Evolutionary conservation across 495 filamentous ascomycete species (phyloP).

Genomic region (Talaromyces trachyspermus): DNA sequence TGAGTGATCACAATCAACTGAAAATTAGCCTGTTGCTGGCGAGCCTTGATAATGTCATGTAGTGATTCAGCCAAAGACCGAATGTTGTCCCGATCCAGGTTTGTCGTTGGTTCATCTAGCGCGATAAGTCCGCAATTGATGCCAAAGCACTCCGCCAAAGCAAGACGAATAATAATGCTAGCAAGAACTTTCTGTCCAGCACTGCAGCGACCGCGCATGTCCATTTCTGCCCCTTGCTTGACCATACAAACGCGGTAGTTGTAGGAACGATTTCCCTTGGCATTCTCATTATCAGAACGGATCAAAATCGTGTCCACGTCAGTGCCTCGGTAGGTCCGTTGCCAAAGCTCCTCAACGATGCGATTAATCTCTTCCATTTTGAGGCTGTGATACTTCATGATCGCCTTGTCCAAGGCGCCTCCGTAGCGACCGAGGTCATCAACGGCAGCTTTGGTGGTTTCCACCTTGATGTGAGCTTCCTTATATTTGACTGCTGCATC

Average conservation of each 20-base stretch:
- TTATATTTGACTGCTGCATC: conserved; percentile 76
- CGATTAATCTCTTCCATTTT: conserved; percentile 99
- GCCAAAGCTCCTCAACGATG: conserved; percentile 93
- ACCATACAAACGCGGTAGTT: conserved; percentile 99
- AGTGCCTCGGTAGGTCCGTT: conserved; percentile 91
- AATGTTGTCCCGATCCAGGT: conserved; percentile 93
- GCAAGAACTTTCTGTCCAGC: conserved; percentile 95
- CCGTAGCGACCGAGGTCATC: conserved; percentile 80
- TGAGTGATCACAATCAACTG: conserved; percentile 98
- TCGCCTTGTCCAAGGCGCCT: conserved; percentile 80
- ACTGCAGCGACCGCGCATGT: conserved; percentile 97
- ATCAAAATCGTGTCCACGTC: conserved; percentile 97
- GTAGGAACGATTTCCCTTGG: conserved; percentile 73
- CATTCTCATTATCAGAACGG: conserved; percentile 74
- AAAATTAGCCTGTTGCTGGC: conserved; percentile 86
- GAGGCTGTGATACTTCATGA: conserved; percentile 89
- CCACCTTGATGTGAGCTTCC: conserved; percentile 81
- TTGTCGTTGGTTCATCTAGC: conserved; percentile 96
- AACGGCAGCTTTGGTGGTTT: conserved; percentile 86
- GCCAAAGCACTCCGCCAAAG: conserved; percentile 94
- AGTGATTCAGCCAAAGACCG: conserved; percentile 75
- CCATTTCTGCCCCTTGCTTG: conserved; percentile 95
- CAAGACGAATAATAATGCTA: conserved; percentile 94
- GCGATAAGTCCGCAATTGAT: conserved; percentile 94
- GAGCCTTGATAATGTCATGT: conserved; percentile 76